Evolutionary conservation across 2,329 filamentous ascomycete genomes (phyloP), one percentile per base, ranked within the genome.

Genomic region (Aspergillus uvarum): DNA sequence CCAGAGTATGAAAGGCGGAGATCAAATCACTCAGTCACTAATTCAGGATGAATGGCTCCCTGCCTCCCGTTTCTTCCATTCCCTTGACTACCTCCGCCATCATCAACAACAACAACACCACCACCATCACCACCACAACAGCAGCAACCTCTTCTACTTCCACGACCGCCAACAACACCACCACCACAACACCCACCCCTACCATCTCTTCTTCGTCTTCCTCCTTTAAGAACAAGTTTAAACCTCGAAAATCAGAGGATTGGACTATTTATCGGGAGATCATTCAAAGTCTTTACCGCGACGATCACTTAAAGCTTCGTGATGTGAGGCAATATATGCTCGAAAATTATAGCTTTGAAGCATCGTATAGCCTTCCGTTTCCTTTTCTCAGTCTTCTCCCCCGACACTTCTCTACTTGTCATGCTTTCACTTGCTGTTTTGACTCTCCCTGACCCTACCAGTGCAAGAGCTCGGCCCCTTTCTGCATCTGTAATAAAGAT

Each of bases 281-380:
- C 32, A 76, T 76, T 59, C 72, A 75, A 53, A 65, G 70, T 42
- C 72, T 75, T 56, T 76, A 76, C 56, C 72, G 71, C 32, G 69
- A 71, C 54, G 64, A 74, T 44, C 73, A 75, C 58, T 56, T 75
- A 52, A 75, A 75, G 58, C 64, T 76, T 29, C 64, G 68, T 38
- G 72, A 76, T 70, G 73, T 76, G 4, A 75, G 74, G 60, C 64
- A 65, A 54, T 73, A 73, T 59, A 76, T 76, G 73, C 72, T 75
- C 58, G 64, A 66, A 21, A 68, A 76, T 50, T 68, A 75, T 66
- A 71, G 70, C 55, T 76, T 76, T 60, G 65, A 68, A 62, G 73
- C 73, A 53, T 74, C 73, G 73, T 76, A 74, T 54, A 51, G 52
- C 49, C 51, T 47, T 55, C 50, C 51, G 5, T 61, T 60, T 58